phyloP scores from a whole-genome alignment of 73 alveolate species.

The Effrenium voratum region DNA sequence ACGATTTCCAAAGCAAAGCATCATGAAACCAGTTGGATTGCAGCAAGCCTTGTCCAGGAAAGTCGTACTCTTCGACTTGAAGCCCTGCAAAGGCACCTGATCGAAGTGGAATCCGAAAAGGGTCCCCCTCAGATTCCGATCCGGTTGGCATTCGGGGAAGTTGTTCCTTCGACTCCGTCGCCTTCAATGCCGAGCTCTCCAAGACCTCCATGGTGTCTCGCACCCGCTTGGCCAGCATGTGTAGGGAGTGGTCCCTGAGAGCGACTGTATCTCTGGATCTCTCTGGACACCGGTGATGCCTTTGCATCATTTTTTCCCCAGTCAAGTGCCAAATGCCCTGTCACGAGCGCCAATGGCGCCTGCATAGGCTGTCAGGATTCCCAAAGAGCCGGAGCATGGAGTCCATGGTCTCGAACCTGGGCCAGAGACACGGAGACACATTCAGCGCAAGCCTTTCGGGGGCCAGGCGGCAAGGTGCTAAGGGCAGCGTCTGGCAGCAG shows the following conservation, averaged over 20 bases:
- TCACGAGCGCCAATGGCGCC: neutral
- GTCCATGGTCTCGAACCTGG: conserved; percentile 80
- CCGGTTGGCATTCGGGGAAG: neutral
- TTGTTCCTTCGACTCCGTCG: neutral
- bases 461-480: conserved; percentile 32
- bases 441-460: neutral
- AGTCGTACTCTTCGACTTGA: conserved; percentile 28
- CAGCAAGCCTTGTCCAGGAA: conserved; percentile 60
- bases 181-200: conserved; percentile 68
- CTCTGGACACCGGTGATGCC: neutral
- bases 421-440: neutral
- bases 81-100: conserved; percentile 43
- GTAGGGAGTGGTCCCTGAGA: conserved; percentile 91
- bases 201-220: conserved; percentile 59
- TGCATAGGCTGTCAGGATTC: neutral
- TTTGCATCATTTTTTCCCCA: neutral
- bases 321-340: neutral
- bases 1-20: too few species aligned
- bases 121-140: neutral
- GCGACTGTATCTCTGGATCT: neutral
- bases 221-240: conserved; percentile 85
- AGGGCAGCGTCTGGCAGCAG: conserved; percentile 59
- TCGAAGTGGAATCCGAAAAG: neutral
- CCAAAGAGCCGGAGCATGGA: conserved; percentile 77
- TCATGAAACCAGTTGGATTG: too few species aligned